Percentiles rank a stretch among this genome's conserved stretches.
These are phyloP conservation scores for Phaeomoniella chlamydospora DNA, from an alignment of 2,329 filamentous ascomycete species.

Conservation along the genomic window DNA sequence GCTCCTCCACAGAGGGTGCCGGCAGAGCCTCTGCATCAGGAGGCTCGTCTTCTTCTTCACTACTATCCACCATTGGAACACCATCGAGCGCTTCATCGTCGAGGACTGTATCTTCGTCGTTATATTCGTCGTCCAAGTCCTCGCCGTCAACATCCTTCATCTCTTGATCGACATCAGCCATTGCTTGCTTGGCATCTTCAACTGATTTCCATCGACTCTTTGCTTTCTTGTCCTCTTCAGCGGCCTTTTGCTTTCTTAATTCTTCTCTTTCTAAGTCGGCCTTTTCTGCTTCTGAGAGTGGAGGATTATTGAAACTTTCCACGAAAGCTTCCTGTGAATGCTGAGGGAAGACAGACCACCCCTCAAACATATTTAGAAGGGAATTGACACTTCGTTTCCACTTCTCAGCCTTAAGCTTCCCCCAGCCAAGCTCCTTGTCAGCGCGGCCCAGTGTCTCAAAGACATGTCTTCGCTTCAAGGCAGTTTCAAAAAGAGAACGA, in stretches of 20 bases:
- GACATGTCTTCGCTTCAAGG: slow-evolving; percentile 50
- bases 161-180: slow-evolving; percentile 12
- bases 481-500: slow-evolving; percentile 61
- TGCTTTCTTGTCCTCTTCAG: slow-evolving; percentile 18
- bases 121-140: slow-evolving; percentile 15
- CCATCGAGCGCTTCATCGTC: slow-evolving; percentile 30
- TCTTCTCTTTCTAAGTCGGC: slow-evolving; percentile 25
- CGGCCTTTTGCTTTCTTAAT: slow-evolving; percentile 11
- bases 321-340: slow-evolving; percentile 59
- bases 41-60: slow-evolving; percentile 35
- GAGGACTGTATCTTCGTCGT: slow-evolving; percentile 29
- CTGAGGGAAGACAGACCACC: slow-evolving; percentile 53
- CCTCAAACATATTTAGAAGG: slow-evolving; percentile 55
- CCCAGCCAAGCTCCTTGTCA: slow-evolving; percentile 61
- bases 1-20: slow-evolving; percentile 19
- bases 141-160: slow-evolving; percentile 20
- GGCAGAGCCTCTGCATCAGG: slow-evolving; percentile 29
- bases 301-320: slow-evolving; percentile 56
- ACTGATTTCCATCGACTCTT: slow-evolving; percentile 32
- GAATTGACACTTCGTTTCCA: slow-evolving; percentile 64
- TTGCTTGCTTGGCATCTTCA: slow-evolving; percentile 13
- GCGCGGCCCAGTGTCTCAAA: slow-evolving; percentile 66
- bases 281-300: slow-evolving; percentile 33
- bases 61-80: slow-evolving; percentile 30
- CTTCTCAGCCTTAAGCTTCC: slow-evolving; percentile 66